Conservation (phyloP, 352 stramenopile genomes). For the Pythium phragmiticola region DNA sequence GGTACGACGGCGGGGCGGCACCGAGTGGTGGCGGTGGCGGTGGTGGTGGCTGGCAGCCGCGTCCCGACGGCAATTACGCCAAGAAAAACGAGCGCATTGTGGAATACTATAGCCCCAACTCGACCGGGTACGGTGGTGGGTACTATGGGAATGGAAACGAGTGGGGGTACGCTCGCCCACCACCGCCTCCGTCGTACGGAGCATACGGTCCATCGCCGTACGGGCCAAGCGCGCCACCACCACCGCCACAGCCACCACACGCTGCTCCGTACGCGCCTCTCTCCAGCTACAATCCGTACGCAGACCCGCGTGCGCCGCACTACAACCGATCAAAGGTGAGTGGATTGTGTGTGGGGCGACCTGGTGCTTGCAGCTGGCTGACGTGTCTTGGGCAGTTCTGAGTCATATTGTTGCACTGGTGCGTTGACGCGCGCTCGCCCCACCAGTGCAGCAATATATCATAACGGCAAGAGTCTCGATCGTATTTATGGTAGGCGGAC, state of each 20-base stretch:
- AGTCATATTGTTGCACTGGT: neutral
- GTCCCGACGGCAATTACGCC: slow-evolving; percentile 7
- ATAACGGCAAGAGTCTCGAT: neutral
- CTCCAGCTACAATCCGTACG: slow-evolving; percentile 6
- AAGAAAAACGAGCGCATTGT: slow-evolving; percentile 29
- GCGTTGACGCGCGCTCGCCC: neutral
- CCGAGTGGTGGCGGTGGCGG: too few relatives aligned
- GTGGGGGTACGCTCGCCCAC: slow-evolving; percentile 4
- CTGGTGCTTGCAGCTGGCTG: neutral
- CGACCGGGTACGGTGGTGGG: slow-evolving; percentile 4
- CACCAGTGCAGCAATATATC: neutral
- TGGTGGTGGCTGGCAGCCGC: slow-evolving; percentile 4
- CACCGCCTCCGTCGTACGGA: slow-evolving; percentile 9
- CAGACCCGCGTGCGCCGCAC: neutral
- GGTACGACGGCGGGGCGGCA: neutral
- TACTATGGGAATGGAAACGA: slow-evolving; percentile 16
- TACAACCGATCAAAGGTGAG: slow-evolving; percentile 21
- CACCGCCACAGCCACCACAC: slow-evolving; percentile 2
- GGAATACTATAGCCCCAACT: slow-evolving; percentile 23
- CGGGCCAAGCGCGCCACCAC: neutral
- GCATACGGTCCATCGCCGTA: slow-evolving; percentile 11
- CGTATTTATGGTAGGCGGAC: neutral
- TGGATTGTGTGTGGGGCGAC: neutral
- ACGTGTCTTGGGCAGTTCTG: slow-evolving; percentile 4
- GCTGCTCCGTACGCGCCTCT: slow-evolving; percentile 10